Evolutionary conservation across 345 rosid species (phyloP).

Genomic region (Eutrema heterophyllum): DNA sequence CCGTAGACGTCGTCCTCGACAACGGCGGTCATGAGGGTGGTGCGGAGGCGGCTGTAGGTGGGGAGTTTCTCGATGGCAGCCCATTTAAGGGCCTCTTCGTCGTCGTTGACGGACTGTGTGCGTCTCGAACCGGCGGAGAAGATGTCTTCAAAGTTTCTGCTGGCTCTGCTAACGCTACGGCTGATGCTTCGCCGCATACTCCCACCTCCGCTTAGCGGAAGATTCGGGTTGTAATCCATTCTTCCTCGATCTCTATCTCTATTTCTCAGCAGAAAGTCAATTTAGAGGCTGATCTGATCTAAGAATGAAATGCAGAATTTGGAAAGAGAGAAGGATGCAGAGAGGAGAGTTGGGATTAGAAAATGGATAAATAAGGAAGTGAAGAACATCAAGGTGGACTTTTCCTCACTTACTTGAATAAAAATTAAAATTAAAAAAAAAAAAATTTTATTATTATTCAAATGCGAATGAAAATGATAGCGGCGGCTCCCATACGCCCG

Average conservation of each 20-base stretch:
- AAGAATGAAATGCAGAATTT: too few relatives aligned
- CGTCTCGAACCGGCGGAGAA: slow-evolving; percentile 36
- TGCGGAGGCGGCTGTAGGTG: slow-evolving; percentile 68
- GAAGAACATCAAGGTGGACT: slow-evolving; percentile 24
- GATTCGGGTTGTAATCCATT: slow-evolving; percentile 24
- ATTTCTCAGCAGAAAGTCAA: neutral
- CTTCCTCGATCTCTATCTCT: neutral
- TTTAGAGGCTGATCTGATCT: neutral
- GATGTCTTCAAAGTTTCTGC: slow-evolving; percentile 63
- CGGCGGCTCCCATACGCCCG: slow-evolving; percentile 7
- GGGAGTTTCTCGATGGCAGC: slow-evolving; percentile 91
- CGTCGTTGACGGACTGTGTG: slow-evolving; percentile 48
- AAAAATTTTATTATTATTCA: neutral
- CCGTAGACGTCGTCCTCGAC: slow-evolving; percentile 45
- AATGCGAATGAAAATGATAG: neutral
- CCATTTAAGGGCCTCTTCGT: slow-evolving; percentile 92
- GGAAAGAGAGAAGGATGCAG: neutral
- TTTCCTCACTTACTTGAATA: neutral
- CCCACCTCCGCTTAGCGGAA: slow-evolving; percentile 17
- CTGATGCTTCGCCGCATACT: slow-evolving; percentile 40
- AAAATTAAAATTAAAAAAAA: too few relatives aligned
- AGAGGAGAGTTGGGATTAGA: neutral
- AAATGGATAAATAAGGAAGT: slow-evolving; percentile 18
- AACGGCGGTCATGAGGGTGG: slow-evolving; percentile 56
- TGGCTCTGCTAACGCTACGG: slow-evolving; percentile 57